These are phyloP conservation scores for Ganoderma leucocontextum DNA, from an alignment of 1,284 basidiomycete genomes.

Conservation along the genomic window DNA sequence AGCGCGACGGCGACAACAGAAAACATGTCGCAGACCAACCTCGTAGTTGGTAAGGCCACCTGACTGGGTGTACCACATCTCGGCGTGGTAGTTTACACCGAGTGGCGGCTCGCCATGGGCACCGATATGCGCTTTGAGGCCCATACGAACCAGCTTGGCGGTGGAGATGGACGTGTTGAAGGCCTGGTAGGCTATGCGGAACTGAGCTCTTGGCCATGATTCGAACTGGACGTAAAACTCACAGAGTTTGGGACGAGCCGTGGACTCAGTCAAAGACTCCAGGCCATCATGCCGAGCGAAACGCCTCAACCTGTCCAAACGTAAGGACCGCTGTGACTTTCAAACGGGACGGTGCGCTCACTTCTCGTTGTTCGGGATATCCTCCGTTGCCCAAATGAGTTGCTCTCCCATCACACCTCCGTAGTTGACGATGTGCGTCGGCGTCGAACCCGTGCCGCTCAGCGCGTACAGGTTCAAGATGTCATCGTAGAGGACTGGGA, in stretches of 20 bases:
- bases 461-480: slow-evolving; percentile 63
- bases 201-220: not conserved
- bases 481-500: slow-evolving; percentile 74
- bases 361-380: slow-evolving; percentile 74
- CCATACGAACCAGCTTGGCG: slow-evolving; percentile 70
- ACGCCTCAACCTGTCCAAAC: slow-evolving; percentile 56
- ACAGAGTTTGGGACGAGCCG: slow-evolving; percentile 66
- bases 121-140: slow-evolving; percentile 70
- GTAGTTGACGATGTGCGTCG: slow-evolving; percentile 79
- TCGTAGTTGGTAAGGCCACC: slow-evolving; percentile 65
- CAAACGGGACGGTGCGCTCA: slow-evolving; percentile 39
- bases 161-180: slow-evolving; percentile 75
- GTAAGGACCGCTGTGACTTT: not conserved
- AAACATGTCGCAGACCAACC: slow-evolving; percentile 37
- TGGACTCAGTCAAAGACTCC: slow-evolving; percentile 68
- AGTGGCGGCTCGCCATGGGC: slow-evolving; percentile 80
- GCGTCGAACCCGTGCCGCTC: slow-evolving; percentile 77
- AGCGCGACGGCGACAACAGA: not conserved
- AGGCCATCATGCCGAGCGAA: slow-evolving; percentile 72
- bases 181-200: slow-evolving; percentile 60
- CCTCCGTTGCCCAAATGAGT: slow-evolving; percentile 68
- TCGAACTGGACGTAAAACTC: slow-evolving; percentile 34
- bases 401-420: slow-evolving; percentile 74
- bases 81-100: slow-evolving; percentile 77
- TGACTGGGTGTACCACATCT: slow-evolving; percentile 67